phyloP scores from a whole-genome alignment of 768 basidiomycete species.

The Amanita rimosa region DNA sequence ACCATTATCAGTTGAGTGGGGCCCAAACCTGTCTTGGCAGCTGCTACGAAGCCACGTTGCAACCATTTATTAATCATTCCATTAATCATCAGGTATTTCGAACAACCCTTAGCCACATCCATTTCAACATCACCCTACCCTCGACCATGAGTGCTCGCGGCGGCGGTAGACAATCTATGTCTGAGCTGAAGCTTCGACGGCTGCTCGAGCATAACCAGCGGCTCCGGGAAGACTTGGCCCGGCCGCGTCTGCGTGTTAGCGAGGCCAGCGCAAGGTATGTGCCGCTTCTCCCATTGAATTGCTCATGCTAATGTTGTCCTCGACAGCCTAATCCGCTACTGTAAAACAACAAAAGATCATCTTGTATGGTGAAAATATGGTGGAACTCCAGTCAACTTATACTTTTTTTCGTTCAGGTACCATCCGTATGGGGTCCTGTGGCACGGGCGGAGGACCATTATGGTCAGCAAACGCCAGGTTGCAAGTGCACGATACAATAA shows the following conservation, averaged over 20 bases:
- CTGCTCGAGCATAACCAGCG: conserved; percentile 93
- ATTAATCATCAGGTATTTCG: not conserved
- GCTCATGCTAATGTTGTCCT: conserved; percentile 5
- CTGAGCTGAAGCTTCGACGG: conserved; percentile 91
- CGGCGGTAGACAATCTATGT: conserved; percentile 81
- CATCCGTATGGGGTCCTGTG: conserved; percentile 96
- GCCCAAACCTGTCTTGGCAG: not conserved
- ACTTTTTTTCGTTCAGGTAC: conserved; percentile 41
- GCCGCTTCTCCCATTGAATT: not conserved
- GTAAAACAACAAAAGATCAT: conserved; percentile 89
- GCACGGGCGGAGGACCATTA: conserved; percentile 90
- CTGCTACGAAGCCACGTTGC: not conserved
- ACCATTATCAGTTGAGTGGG: not conserved
- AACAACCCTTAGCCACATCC: not conserved
- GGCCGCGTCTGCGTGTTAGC: conserved; percentile 83
- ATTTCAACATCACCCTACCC: conserved; percentile 4
- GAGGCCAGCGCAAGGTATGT: conserved; percentile 79
- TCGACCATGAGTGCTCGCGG: conserved; percentile 44
- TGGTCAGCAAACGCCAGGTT: conserved; percentile 49
- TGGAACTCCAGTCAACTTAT: not conserved
- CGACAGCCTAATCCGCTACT: conserved; percentile 81
- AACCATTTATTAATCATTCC: not conserved
- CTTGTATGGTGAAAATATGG: conserved; percentile 19
- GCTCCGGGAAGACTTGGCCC: conserved; percentile 78
- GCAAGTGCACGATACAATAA: conserved; percentile 57